Base-by-base conservation (phyloP, 441 rosid species). In the Euphorbia corollata region DNA sequence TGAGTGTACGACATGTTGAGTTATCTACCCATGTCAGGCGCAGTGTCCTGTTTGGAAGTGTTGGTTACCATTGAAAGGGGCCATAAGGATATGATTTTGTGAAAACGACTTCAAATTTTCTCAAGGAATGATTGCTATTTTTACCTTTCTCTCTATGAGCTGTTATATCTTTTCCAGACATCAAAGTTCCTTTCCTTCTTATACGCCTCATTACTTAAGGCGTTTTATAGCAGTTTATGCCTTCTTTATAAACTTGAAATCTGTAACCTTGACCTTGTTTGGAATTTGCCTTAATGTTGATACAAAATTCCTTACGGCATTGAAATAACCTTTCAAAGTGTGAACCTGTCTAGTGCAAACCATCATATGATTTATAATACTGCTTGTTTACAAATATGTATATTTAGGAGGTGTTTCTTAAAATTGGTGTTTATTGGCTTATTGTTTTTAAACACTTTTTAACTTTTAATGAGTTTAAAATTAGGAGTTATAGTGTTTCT, bases 21-120 rank as follows among this genome's bases (percentile, higher is more conserved):
- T 39, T 57, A 68, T 18, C 65, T 38, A 48, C 23, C 59, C 24
- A 61, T 63, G 63, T 47, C 41, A 59, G 32, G 36, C 34, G 23
- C 34, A 53, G 41, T 41, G 57, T 50, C 51, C 32, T 30, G 59
- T 56, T 22, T 16, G 65, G 12, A 61, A 68, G 57, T 69, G 71
- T 58, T 6, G 9, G 55, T 47, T 55, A 56, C 27, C 53, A 43
- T 50, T 48, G 32, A 30, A 8, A 53, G 27, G 55, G 15, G 59
- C 63, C 32, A 51, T 19, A 36, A 43, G 66, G 16, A 64, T 64
- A n/a, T 8, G 61, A 61, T 74, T 34, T 51, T 61, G 24, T 61
- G 30, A 64, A 47, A 51, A 32, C 75, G 15, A 70, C 61, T 41
- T 64, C 16, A 32, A 43, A 48, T 20, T 22, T 69, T 62, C n/a